Evolutionary conservation across 1,139 yeast genomes (phyloP).

Genomic region (Pichia sp.): DNA sequence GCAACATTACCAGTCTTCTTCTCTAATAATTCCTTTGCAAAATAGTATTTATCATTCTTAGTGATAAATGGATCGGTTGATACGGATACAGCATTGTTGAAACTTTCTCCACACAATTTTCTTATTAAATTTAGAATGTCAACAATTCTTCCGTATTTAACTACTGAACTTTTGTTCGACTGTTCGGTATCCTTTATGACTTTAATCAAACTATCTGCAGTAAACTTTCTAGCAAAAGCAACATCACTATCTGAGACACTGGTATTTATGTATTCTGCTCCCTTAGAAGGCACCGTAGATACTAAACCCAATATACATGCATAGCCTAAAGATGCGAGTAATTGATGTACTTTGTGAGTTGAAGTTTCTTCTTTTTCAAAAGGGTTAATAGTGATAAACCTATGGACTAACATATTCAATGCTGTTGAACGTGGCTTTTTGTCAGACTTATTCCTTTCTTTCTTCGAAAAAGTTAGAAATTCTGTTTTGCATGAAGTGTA

Average conservation of each 20-base stretch:
- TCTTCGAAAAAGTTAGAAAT: constrained; percentile 71
- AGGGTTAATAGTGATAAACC: constrained; percentile 57
- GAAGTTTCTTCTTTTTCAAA: constrained; percentile 33
- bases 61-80: constrained; percentile 46
- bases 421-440: constrained; percentile 71
- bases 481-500: constrained; percentile 80
- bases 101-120: constrained; percentile 38
- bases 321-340: constrained; percentile 50
- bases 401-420: constrained; percentile 71
- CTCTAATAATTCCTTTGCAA: constrained; percentile 64
- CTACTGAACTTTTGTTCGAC: constrained; percentile 34
- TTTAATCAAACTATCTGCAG: constrained; percentile 66
- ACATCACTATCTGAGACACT: constrained; percentile 62
- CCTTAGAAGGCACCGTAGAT: constrained; percentile 45
- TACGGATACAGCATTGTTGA: constrained; percentile 41
- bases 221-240: constrained; percentile 67
- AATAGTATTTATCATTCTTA: constrained; percentile 53
- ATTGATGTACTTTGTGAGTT: constrained; percentile 39
- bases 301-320: constrained; percentile 57
- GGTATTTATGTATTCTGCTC: constrained; percentile 33
- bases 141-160: constrained; percentile 50
- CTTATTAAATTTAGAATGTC: constrained; percentile 55
- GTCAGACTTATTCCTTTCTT: constrained; percentile 37
- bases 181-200: constrained; percentile 50
- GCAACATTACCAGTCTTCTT: constrained; percentile 57